Percentiles rank a stretch among this genome's conserved stretches.
Evolutionary conservation across 2,329 filamentous ascomycete genomes (phyloP).

Genomic region (Cladosporium sp.): DNA sequence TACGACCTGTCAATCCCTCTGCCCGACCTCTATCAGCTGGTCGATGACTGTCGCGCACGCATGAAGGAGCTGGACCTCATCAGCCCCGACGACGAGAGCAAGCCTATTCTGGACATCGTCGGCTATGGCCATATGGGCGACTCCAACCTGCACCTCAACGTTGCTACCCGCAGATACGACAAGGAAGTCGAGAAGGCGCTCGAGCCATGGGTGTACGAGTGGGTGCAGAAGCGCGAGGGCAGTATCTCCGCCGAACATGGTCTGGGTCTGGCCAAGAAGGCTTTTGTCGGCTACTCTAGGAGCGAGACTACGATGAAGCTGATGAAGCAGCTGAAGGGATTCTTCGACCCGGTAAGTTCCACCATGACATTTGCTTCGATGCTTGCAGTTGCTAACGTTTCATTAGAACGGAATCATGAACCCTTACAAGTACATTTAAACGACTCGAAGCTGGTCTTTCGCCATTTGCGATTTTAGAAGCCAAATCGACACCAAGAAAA

Average conservation of each 20-base stretch:
- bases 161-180: slow-evolving; percentile 76
- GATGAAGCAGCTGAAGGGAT: slow-evolving; percentile 91
- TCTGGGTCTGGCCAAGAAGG: slow-evolving; percentile 89
- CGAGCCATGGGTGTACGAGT: slow-evolving; percentile 96
- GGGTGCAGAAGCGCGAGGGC: slow-evolving; percentile 80
- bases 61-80: slow-evolving; percentile 71
- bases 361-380: no score
- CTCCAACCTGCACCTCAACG: slow-evolving; percentile 89
- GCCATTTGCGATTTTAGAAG: no score
- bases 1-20: slow-evolving; percentile 96
- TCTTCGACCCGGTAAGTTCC: slow-evolving; percentile 89
- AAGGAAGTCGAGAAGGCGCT: slow-evolving; percentile 79
- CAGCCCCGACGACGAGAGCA: slow-evolving; percentile 62
- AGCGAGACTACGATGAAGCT: slow-evolving; percentile 79
- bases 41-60: slow-evolving; percentile 74
- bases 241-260: slow-evolving; percentile 98
- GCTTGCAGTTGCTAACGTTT: slow-evolving; percentile 21
- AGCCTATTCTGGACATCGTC: slow-evolving; percentile 82
- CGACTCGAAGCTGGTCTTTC: no score
- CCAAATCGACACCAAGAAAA: no score
- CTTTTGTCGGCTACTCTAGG: slow-evolving; percentile 88
- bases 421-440: slow-evolving; percentile 84
- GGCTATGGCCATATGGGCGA: slow-evolving; percentile 99
- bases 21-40: slow-evolving; percentile 77
- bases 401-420: slow-evolving; percentile 94